Conservation (phyloP, 805 yeast genomes). For the Hanseniaspora lindneri region DNA sequence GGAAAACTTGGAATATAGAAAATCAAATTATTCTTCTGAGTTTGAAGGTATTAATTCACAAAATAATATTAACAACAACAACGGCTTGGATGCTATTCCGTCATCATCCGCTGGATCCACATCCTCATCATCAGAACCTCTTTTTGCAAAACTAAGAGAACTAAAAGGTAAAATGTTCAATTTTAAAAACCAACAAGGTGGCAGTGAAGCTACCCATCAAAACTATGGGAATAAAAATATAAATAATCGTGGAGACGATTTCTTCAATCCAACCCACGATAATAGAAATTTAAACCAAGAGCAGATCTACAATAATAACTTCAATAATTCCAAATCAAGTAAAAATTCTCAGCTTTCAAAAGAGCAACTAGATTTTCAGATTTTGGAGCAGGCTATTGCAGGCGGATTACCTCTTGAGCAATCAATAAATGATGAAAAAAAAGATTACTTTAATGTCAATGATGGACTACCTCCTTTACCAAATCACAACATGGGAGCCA, state of each 20-base stretch:
- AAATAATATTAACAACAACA: neutral
- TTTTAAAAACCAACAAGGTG: constrained; percentile 25
- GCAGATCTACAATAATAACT: neutral
- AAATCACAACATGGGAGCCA: constrained; percentile 3
- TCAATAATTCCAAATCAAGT: constrained; percentile 6
- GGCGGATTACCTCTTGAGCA: constrained; percentile 21
- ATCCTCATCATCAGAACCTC: constrained; percentile 20
- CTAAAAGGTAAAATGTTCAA: constrained; percentile 28
- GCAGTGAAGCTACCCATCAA: neutral
- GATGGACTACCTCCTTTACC: constrained; percentile 12
- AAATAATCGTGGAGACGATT: constrained; percentile 1
- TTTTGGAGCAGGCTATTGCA: constrained; percentile 28
- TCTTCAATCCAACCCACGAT: constrained; percentile 3
- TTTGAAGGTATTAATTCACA: neutral
- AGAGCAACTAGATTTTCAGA: constrained; percentile 26
- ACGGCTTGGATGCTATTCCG: neutral
- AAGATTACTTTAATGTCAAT: constrained; percentile 1
- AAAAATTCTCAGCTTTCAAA: constrained; percentile 10
- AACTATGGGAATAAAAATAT: constrained; percentile 15
- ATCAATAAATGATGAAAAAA: neutral
- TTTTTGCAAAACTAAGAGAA: constrained; percentile 29
- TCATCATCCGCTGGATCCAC: neutral
- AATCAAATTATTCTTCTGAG: neutral
- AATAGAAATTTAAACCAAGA: constrained; percentile 1
- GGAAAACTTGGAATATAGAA: neutral